Conservation (phyloP, 441 rosid species). For the Melastoma candidum region DNA sequence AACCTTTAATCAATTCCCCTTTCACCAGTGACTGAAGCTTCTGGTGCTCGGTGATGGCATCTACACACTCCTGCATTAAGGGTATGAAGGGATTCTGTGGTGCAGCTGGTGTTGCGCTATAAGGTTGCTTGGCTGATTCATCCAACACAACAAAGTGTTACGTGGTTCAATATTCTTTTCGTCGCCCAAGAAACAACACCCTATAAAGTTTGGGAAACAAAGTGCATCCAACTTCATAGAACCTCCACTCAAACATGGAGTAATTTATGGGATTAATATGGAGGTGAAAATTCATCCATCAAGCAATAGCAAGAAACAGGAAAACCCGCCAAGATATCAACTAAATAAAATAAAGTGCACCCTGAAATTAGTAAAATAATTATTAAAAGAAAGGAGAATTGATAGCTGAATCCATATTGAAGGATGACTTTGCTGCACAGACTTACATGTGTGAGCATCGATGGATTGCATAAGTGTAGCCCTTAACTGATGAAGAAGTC, state of each 20-base stretch:
- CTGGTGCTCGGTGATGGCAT: conserved; percentile 89
- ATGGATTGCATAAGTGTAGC: conserved; percentile 68
- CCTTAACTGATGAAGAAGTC: conserved; percentile 67
- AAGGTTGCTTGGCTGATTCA: conserved; percentile 40
- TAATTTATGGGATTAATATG: no score
- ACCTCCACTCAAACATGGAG: no score
- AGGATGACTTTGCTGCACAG: conserved; percentile 7
- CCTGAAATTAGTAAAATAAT: no score
- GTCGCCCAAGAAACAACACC: not conserved
- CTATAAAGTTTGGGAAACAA: no score
- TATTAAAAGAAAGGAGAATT: no score
- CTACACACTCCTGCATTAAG: conserved; percentile 70
- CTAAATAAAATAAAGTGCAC: no score
- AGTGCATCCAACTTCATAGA: no score
- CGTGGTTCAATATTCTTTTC: no score
- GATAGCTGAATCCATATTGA: not conserved
- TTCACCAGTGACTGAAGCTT: conserved; percentile 80
- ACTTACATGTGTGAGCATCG: conserved; percentile 59
- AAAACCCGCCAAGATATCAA: no score
- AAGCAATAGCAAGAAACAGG: no score
- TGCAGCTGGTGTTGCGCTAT: conserved; percentile 46
- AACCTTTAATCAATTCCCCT: conserved; percentile 90
- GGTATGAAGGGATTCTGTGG: conserved; percentile 63
- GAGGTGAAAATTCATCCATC: no score
- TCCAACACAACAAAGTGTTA: not conserved